A percentile compares a stretch with the other conserved stretches of the same genome.
Conservation (phyloP, 139 green algal species). For the Closterium sp. region DNA sequence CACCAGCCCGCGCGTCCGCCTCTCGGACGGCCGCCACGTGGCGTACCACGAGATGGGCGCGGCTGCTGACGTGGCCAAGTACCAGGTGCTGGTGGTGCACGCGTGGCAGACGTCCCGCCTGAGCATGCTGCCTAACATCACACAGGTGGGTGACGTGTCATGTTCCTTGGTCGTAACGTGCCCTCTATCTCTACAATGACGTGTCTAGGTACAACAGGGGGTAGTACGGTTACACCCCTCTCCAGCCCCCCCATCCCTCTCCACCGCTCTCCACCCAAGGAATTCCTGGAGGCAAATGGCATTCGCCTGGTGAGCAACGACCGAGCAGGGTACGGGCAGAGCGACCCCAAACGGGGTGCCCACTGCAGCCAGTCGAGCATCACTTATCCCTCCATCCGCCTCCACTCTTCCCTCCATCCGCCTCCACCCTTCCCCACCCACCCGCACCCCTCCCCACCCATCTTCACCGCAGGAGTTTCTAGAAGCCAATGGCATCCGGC, state of each 20-base stretch:
- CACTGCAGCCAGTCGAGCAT: no score
- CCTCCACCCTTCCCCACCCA: background rate
- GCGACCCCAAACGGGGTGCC: background rate
- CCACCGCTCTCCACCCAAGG: background rate
- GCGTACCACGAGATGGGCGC: slow-evolving; percentile 39
- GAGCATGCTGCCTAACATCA: slow-evolving; percentile 24
- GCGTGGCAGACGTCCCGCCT: slow-evolving; percentile 5
- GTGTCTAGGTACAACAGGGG: background rate
- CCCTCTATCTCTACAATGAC: background rate
- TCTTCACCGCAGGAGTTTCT: slow-evolving; percentile 27
- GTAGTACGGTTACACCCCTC: no score
- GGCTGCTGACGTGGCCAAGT: slow-evolving; percentile 4
- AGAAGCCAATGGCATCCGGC: no score
- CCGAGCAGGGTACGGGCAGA: no score
- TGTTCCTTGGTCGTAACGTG: background rate
- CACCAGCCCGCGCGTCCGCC: slow-evolving; percentile 37
- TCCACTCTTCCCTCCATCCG: background rate
- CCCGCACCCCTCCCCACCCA: background rate
- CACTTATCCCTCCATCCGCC: background rate
- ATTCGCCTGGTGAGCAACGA: no score
- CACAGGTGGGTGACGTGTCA: slow-evolving; percentile 13
- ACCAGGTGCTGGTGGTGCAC: slow-evolving; percentile 38
- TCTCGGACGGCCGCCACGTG: slow-evolving; percentile 42
- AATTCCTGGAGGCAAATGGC: slow-evolving; percentile 9
- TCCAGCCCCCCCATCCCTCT: background rate